A percentile compares a stretch with the other conserved stretches of the same genome.
phyloP scores from a whole-genome alignment of 139 green algal species.

The Chlorella ohadii region DNA sequence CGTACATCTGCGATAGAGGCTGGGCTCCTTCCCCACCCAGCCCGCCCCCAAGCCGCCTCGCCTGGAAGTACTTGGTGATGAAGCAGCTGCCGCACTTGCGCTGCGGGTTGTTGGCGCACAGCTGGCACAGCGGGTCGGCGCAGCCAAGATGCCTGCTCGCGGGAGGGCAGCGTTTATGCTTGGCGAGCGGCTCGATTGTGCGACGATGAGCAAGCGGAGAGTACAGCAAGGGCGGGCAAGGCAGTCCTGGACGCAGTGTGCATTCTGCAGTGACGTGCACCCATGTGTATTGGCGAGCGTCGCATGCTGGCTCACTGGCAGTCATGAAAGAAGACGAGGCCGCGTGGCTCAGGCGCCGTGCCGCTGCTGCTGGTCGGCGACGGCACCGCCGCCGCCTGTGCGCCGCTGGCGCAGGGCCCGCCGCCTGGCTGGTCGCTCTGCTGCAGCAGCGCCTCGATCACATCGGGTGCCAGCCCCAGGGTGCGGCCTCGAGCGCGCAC shows the following conservation, averaged over 20 bases:
- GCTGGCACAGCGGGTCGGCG: neutral
- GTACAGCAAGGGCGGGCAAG: too few relatives aligned
- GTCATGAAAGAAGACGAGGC: neutral
- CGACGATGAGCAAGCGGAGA: too few relatives aligned
- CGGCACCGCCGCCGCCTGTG: neutral
- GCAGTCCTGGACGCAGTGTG: too few relatives aligned
- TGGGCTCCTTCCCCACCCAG: too few relatives aligned
- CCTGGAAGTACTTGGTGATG: constrained; percentile 6
- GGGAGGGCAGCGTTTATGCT: neutral
- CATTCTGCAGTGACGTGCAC: too few relatives aligned
- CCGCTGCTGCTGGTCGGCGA: neutral
- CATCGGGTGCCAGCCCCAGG: neutral
- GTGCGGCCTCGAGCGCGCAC: neutral
- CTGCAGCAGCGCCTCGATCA: neutral
- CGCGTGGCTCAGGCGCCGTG: too few relatives aligned
- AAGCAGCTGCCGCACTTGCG: constrained; percentile 9
- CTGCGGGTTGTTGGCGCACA: constrained; percentile 17
- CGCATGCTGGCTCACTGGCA: neutral
- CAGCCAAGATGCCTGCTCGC: constrained; percentile 9
- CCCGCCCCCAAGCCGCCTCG: neutral
- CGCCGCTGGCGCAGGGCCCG: neutral
- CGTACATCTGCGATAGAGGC: too few relatives aligned
- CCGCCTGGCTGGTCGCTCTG: neutral
- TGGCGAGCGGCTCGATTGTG: too few relatives aligned
- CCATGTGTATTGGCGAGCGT: too few relatives aligned